Percentiles rank a stretch among this genome's conserved stretches.
These are phyloP conservation scores for Triticum dicoccoides DNA, from an alignment of 176 grass and related monocot species.

Conservation along the genomic window DNA sequence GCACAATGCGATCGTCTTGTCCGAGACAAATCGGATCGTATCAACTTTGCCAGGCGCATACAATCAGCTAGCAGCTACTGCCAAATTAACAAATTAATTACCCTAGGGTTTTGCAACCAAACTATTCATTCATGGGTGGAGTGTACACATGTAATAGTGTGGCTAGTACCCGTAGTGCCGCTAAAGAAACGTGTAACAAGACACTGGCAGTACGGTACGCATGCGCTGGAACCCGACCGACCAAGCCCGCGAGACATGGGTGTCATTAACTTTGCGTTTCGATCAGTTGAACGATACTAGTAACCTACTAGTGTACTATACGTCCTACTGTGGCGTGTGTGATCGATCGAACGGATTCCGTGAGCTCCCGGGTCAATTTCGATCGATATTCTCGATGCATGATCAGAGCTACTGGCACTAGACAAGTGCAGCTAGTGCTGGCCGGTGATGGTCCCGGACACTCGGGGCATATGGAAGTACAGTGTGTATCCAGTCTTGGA, in stretches of 20 bases:
- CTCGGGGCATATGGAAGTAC: neutral
- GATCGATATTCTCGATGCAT: constrained; percentile 38
- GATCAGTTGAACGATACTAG: constrained; percentile 19
- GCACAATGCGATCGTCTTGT: constrained; percentile 22
- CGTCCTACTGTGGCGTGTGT: neutral
- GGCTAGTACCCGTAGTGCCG: neutral
- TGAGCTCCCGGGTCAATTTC: neutral
- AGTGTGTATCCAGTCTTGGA: neutral
- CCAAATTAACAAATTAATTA: neutral
- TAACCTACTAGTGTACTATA: neutral
- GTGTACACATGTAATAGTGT: neutral
- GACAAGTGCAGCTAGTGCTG: neutral
- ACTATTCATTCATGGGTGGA: neutral
- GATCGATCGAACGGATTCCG: neutral
- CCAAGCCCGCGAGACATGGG: constrained; percentile 34
- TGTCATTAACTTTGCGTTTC: constrained; percentile 29
- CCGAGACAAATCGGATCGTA: constrained; percentile 53
- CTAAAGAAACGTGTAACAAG: constrained; percentile 36
- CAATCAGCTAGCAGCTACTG: neutral
- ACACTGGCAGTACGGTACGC: neutral
- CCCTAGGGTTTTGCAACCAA: constrained; percentile 32
- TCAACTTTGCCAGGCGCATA: constrained; percentile 28
- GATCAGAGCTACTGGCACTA: neutral
- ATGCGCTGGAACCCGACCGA: constrained; percentile 38
- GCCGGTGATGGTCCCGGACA: constrained; percentile 36